Evolutionary conservation across 306 rosid genomes (phyloP).

Genomic region (Chamaecrista fasciculata): DNA sequence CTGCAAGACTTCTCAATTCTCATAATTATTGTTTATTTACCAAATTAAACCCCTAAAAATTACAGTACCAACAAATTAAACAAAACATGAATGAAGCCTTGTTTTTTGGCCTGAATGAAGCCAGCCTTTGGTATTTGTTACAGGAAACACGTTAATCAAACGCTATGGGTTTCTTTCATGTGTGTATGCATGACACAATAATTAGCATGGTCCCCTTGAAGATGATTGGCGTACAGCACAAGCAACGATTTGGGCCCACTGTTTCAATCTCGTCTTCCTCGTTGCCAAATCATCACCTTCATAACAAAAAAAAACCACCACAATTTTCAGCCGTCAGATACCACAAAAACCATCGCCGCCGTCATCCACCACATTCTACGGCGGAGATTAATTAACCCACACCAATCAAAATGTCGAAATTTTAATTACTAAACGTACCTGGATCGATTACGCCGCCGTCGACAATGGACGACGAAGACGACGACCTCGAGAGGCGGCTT

Average conservation of each 20-base stretch:
- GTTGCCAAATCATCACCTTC: constrained; percentile 3
- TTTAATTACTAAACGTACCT: too few relatives aligned
- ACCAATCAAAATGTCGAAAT: too few relatives aligned
- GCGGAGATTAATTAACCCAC: not conserved
- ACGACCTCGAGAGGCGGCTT: constrained; percentile 35
- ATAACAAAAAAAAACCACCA: not conserved
- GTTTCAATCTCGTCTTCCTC: not conserved
- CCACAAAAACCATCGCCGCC: not conserved
- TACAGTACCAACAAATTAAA: too few relatives aligned
- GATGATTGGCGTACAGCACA: constrained; percentile 11
- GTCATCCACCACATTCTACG: not conserved
- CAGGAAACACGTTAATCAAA: not conserved
- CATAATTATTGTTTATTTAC: too few relatives aligned
- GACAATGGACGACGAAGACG: constrained; percentile 44
- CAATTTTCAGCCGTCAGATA: not conserved
- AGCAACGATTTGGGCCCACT: constrained; percentile 16
- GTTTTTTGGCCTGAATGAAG: too few relatives aligned
- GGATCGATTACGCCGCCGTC: constrained; percentile 44
- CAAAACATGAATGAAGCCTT: too few relatives aligned
- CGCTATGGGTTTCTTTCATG: not conserved
- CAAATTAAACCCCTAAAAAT: too few relatives aligned
- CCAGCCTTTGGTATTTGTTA: not conserved
- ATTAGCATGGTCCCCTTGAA: not conserved
- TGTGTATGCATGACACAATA: not conserved
- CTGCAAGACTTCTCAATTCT: too few relatives aligned